phyloP scores from a whole-genome alignment of 805 yeast genomes.

The Jamesozyma spencerorum region DNA sequence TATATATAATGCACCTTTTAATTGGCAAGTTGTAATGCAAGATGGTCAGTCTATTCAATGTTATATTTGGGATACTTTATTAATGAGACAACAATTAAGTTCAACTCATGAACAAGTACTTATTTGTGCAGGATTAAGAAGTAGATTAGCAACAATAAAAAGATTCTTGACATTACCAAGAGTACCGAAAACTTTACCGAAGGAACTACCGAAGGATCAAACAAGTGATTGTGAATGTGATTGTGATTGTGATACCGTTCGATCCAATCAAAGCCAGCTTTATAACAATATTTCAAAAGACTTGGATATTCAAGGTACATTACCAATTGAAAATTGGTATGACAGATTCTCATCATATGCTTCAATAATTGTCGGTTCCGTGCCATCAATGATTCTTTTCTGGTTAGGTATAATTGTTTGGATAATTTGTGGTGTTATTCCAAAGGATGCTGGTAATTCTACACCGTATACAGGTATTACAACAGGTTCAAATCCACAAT shows the following conservation, averaged over 20 bases:
- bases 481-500: constrained; percentile 17
- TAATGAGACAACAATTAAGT: constrained; percentile 34
- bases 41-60: constrained; percentile 35
- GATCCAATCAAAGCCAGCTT: too few species aligned
- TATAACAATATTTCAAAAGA: too few species aligned
- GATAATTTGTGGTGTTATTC: constrained; percentile 32
- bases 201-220: too few species aligned
- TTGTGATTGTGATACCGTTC: too few species aligned
- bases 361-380: constrained; percentile 27
- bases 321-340: constrained; percentile 28
- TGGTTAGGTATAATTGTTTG: constrained; percentile 34
- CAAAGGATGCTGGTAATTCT: constrained; percentile 19
- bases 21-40: constrained; percentile 36
- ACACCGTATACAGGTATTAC: constrained; percentile 23
- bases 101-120: constrained; percentile 21
- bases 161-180: neutral
- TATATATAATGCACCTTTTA: constrained; percentile 25
- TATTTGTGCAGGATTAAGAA: constrained; percentile 10
- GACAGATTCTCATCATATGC: constrained; percentile 26
- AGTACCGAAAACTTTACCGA: neutral
- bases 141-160: too few species aligned
- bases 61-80: constrained; percentile 34
- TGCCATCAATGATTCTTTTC: constrained; percentile 26
- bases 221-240: too few species aligned
- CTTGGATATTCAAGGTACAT: constrained; percentile 12